Evolutionary conservation across 2,329 filamentous ascomycete genomes (phyloP).

Genomic region (Pseudogymnoascus destructans): DNA sequence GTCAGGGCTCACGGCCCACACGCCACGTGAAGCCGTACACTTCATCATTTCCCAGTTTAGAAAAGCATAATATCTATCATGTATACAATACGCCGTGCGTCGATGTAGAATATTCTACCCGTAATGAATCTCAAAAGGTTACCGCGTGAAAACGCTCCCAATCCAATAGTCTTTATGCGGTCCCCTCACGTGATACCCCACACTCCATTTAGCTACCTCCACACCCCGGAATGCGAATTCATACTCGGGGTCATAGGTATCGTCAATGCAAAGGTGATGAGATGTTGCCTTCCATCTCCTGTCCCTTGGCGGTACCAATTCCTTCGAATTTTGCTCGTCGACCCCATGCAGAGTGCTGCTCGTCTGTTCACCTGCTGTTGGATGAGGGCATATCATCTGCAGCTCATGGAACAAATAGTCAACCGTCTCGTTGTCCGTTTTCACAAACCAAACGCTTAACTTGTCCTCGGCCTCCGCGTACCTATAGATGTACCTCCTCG

Average conservation of each 20-base stretch:
- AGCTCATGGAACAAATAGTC: constrained; percentile 67
- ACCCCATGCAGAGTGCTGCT: not conserved
- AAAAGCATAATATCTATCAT: not conserved
- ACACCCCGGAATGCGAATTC: constrained; percentile 50
- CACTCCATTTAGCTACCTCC: constrained; percentile 42
- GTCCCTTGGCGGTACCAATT: not conserved
- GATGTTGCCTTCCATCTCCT: constrained; percentile 46
- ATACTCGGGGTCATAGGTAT: constrained; percentile 59
- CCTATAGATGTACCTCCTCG: constrained; percentile 57
- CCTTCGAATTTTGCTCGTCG: not conserved
- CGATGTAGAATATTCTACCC: not conserved
- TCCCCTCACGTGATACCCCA: constrained; percentile 54
- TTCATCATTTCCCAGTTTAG: not conserved
- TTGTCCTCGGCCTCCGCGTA: constrained; percentile 47
- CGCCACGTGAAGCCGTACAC: not conserved
- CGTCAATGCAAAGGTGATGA: constrained; percentile 56
- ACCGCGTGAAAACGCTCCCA: constrained; percentile 37
- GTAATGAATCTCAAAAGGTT: not conserved
- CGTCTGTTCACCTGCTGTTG: constrained; percentile 13
- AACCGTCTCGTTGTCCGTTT: constrained; percentile 44
- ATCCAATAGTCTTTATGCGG: constrained; percentile 64
- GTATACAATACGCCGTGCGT: not conserved
- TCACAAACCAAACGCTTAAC: constrained; percentile 62
- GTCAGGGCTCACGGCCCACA: not conserved
- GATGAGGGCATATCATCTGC: constrained; percentile 39